Conservation (phyloP, 306 rosid species). For the Pyrus betulifolia region DNA sequence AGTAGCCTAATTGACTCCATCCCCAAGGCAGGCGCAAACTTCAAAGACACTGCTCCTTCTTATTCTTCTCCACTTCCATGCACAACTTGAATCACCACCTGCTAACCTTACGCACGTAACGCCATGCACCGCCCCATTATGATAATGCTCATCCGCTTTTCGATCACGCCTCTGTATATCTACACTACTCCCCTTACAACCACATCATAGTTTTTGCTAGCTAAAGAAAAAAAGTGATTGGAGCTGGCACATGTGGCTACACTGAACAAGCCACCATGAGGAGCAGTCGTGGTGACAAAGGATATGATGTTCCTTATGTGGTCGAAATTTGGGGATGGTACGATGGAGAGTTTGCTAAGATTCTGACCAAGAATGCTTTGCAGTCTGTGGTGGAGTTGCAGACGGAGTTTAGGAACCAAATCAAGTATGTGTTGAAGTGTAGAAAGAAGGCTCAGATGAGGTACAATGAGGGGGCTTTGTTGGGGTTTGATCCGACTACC, state of each 20-base stretch:
- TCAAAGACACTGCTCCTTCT: slow-evolving; percentile 21
- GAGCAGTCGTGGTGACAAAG: background rate
- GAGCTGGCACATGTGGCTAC: slow-evolving; percentile 26
- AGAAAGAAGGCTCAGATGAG: slow-evolving; percentile 61
- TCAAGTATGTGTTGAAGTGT: slow-evolving; percentile 67
- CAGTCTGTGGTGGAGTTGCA: slow-evolving; percentile 62
- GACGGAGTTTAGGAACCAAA: slow-evolving; percentile 59
- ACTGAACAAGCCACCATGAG: background rate
- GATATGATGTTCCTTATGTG: slow-evolving; percentile 64
- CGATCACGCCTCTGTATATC: background rate
- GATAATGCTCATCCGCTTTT: background rate
- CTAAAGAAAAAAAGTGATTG: slow-evolving; percentile 10
- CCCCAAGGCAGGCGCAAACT: slow-evolving; percentile 39
- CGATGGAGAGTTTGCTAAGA: slow-evolving; percentile 53
- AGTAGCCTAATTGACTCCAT: background rate
- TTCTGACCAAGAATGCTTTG: slow-evolving; percentile 69
- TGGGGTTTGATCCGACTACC: slow-evolving; percentile 71
- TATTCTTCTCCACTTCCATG: background rate
- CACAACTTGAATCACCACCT: background rate
- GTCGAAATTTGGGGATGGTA: slow-evolving; percentile 72
- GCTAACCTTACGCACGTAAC: slow-evolving; percentile 19
- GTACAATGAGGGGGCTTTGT: slow-evolving; percentile 64
- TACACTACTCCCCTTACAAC: background rate
- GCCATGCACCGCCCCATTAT: slow-evolving; percentile 31
- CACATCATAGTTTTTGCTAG: background rate